Percentiles rank a stretch among this genome's conserved stretches.
phyloP scores from a whole-genome alignment of 1,139 yeast species.

The Hyphopichia burtonii region DNA sequence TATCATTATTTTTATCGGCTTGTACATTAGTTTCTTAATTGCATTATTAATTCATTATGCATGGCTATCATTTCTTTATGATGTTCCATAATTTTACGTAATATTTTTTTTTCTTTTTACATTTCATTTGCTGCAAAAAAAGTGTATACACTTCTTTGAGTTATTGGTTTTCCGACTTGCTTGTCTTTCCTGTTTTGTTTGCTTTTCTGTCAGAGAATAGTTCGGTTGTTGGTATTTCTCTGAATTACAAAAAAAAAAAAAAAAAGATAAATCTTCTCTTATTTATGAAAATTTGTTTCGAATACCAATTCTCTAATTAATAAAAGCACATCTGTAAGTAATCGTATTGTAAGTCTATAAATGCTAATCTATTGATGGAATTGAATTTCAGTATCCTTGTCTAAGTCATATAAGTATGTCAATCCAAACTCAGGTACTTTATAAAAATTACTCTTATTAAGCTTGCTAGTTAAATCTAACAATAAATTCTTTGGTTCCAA shows the following conservation, averaged over 20 bases:
- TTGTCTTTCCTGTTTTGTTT: no score
- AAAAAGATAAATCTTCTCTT: no score
- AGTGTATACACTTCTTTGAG: no score
- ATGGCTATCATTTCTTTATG: conserved; percentile 3
- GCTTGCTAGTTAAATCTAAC: conserved; percentile 19
- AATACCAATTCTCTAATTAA: no score
- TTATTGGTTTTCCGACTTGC: no score
- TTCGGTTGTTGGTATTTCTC: no score
- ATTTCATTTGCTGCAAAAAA: neutral
- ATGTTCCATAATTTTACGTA: conserved; percentile 3
- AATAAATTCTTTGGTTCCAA: conserved; percentile 67
- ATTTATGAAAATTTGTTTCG: no score
- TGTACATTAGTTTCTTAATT: conserved; percentile 5
- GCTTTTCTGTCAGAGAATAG: no score
- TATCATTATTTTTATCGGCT: conserved; percentile 2
- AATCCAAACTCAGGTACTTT: conserved; percentile 43
- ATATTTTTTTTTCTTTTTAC: conserved; percentile 1
- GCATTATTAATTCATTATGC: conserved; percentile 4
- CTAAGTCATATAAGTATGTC: conserved; percentile 38
- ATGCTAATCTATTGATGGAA: neutral
- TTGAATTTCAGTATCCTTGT: conserved; percentile 8
- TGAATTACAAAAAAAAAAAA: no score
- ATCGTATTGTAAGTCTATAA: neutral
- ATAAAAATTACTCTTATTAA: conserved; percentile 19
- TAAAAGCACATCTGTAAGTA: no score